Evolutionary conservation across 495 filamentous ascomycete species (phyloP), one percentile per base, ranked within the genome.

Genomic region (Pyronema domesticum): DNA sequence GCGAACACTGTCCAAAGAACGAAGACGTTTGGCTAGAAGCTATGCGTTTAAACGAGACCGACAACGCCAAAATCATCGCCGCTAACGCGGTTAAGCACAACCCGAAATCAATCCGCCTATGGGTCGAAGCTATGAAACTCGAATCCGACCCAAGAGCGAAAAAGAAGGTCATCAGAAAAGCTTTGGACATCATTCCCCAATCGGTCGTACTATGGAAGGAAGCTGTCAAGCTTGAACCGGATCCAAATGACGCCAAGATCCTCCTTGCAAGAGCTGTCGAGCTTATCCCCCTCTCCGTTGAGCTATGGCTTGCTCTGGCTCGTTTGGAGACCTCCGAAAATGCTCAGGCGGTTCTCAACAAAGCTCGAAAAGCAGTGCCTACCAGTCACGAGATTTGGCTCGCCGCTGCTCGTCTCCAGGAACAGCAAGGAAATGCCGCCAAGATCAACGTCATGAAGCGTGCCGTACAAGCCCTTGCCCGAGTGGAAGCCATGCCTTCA

Each of bases 131-230:
- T 0, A 95, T 95, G 84, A 84, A 85, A 58, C 71, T 99, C 23
- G 91, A 99, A 65, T 78, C 79, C 1, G 83, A 89, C 50, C 65
- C 76, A 1, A 73, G 78, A 35, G 81, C 84, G 0, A 89, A 87
- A 69, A 96, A 95, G 70, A 79, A 86, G 60, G 93, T 99, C 13
- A 74, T 94, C 33, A 74, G 87, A 55, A 83, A 86, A 62, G 91
- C 93, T 18, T 73, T 96, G 43, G 80, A 95, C 63, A 80, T 89
- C 60, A 84, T 93, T 47, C 88, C 84, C 2, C 83, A 93, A 59
- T 95, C 89, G 0, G 88, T 95, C 23, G 80, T 82, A 33, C 76
- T 99, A 35, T 99, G 91, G 91, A 96, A 95, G 67, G 85, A 91
- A 63, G 81, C 88, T n/a, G 89, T 96, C 43, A 96, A 96, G 58